Evolutionary conservation across 768 basidiomycete genomes (phyloP), one percentile per base, ranked within the genome.

Genomic region (Candolleomyces eurysporus): DNA sequence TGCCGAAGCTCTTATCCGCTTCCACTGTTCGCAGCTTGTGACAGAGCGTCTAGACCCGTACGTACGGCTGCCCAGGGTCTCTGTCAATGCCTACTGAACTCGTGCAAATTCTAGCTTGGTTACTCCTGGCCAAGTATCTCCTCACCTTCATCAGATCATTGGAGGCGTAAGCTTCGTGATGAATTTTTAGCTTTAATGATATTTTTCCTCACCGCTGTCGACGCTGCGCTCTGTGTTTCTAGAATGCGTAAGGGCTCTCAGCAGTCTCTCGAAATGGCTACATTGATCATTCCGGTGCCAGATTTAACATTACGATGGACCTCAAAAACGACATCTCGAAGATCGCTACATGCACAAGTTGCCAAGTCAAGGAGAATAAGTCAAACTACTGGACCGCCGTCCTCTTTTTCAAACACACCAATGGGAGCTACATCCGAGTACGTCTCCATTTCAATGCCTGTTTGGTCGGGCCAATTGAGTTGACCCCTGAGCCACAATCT

Each of bases 331-430:
- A 59, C 49, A 36, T 51, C 42, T 48, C 48, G 4, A 19, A 19
- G n/a, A 8, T 43, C 5, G 31, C 58, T 11, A 59, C 58, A 13
- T 59, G 58, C 39, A 59, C 48, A 10, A 39, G 48, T 36, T 59
- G 58, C 50, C 30, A 26, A 5, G 50, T 59, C 58, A 59, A 52
- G 50, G 58, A 59, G 42, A 52, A 59, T 49, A 59, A 49, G 58
- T 59, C 58, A 14, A 59, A 59, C 49, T 59, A 59, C 39, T 59
- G 58, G 58, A 59, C 58, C 30, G 58, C 58, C 36, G 58, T 59
- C 4, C 48, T 59, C 14, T 59, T 50, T 49, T 59, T 59, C 50
- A 59, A 63, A 51, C 58, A 63, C 46, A 40, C 10, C 8, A 63
- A 63, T 22, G 62, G 62, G 16, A 60, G 58, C 31, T 63, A 22